Evolutionary conservation across 2,329 filamentous ascomycete genomes (phyloP).

Genomic region (Xylariomycetidae sp.): DNA sequence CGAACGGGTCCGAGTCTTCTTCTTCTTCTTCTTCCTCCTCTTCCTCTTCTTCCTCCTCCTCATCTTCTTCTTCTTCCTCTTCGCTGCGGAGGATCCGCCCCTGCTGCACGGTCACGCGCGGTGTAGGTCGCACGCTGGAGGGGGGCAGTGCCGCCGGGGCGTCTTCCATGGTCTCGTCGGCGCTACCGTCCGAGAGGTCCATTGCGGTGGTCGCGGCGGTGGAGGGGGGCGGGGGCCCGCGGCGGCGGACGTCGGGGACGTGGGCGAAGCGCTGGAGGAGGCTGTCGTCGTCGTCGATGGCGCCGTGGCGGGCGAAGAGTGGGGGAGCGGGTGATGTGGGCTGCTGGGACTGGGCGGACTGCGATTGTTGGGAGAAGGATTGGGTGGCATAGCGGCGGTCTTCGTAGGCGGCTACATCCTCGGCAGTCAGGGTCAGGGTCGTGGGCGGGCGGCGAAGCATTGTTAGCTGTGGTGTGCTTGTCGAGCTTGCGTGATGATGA

Average conservation of each 20-base stretch:
- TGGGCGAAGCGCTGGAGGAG: constrained; percentile 1
- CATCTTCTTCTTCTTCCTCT: constrained; percentile 2
- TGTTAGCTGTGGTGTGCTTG: constrained; percentile 5
- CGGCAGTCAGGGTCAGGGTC: constrained; percentile 59
- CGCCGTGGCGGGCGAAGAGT: constrained; percentile 2
- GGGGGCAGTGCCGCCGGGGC: constrained; percentile 1
- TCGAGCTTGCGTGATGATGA: too few species aligned
- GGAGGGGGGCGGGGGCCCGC: constrained; percentile 1
- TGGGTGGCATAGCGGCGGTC: constrained; percentile 42
- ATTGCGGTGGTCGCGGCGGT: constrained; percentile 7
- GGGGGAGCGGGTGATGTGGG: constrained; percentile 17
- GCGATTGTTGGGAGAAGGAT: constrained; percentile 3
- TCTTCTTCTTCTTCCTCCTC: constrained; percentile 17
- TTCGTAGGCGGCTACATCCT: constrained; percentile 67
- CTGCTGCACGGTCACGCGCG: constrained; percentile 1
- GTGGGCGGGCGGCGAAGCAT: constrained; percentile 67
- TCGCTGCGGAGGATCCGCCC: neutral
- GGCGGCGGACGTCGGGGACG: constrained; percentile 2
- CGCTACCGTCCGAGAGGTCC: constrained; percentile 16
- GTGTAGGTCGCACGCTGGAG: too few species aligned
- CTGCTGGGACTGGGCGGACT: constrained; percentile 4
- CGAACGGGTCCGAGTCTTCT: constrained; percentile 23
- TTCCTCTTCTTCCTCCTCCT: constrained; percentile 12
- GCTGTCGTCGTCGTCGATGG: constrained; percentile 6
- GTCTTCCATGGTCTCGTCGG: constrained; percentile 23